Conservation (phyloP, 768 basidiomycete genomes). For the Agrocybe pediades region DNA sequence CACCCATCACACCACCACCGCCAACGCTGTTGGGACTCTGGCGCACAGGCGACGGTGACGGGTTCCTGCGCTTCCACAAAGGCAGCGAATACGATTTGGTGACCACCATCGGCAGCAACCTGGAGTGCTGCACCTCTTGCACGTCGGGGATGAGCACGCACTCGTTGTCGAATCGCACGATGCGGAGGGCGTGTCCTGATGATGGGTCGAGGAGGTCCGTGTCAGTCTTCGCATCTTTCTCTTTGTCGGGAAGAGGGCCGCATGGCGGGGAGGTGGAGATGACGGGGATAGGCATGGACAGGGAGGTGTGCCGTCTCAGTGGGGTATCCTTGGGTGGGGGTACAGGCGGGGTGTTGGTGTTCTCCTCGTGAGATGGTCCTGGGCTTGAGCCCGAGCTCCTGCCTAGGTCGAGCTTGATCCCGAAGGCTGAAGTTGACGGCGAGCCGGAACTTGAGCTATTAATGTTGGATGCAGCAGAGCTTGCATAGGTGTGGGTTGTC, state of each 20-base stretch:
- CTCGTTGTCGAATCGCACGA: constrained; percentile 72
- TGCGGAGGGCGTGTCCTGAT: constrained; percentile 16
- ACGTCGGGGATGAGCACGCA: constrained; percentile 76
- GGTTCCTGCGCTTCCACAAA: constrained; percentile 52
- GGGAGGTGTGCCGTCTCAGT: not conserved
- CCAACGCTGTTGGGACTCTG: not conserved
- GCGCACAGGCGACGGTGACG: constrained; percentile 15
- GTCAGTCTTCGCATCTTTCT: no score
- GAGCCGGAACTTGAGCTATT: no score
- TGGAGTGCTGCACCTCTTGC: constrained; percentile 33
- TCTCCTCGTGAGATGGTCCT: no score
- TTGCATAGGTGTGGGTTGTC: no score
- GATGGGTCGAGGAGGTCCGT: not conserved
- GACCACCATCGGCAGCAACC: constrained; percentile 44
- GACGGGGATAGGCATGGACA: not conserved
- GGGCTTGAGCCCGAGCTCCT: no score
- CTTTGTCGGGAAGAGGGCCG: no score
- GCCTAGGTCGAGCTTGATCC: no score
- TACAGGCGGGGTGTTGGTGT: no score
- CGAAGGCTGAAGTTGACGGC: no score
- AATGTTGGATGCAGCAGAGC: no score
- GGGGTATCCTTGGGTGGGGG: no score
- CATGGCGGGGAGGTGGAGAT: not conserved
- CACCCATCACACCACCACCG: no score
- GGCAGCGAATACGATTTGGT: constrained; percentile 72